Evolutionary conservation across 208 protist species (phyloP).

Genomic region (Trypanosoma mega): DNA sequence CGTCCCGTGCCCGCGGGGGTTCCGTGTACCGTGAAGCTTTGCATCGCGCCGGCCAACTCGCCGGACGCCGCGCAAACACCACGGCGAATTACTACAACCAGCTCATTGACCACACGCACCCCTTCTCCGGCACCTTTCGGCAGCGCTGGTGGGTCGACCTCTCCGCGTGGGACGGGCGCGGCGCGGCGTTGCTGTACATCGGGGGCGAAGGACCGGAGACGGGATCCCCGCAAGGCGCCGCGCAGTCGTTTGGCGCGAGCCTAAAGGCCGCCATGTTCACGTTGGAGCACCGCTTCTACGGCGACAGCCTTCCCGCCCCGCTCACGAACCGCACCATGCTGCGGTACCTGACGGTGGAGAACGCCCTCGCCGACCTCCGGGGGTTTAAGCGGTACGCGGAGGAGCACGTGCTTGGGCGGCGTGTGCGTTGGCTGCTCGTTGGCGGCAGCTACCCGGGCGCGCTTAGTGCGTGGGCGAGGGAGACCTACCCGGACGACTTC

Average conservation of each 20-base stretch:
- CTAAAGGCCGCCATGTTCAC: conserved; percentile 28
- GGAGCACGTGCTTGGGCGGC: conserved; percentile 14
- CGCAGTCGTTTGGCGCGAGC: conserved; percentile 21
- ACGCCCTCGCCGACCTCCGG: conserved; percentile 39
- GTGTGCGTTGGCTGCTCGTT: conserved; percentile 36
- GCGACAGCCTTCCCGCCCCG: conserved; percentile 38
- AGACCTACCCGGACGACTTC: conserved; percentile 39
- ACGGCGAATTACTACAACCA: conserved; percentile 32
- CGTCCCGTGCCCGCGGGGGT: conserved; percentile 29
- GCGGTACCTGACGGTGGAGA: conserved; percentile 34
- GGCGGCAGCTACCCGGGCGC: conserved; percentile 51
- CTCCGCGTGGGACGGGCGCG: conserved; percentile 10
- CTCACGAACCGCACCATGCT: conserved; percentile 29
- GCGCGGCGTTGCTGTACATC: conserved; percentile 33
- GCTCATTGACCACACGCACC: conserved; percentile 30
- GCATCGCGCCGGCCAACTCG: background rate
- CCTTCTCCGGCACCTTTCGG: conserved; percentile 24
- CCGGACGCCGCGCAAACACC: background rate
- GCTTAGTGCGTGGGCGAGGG: conserved; percentile 37
- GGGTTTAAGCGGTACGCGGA: conserved; percentile 33
- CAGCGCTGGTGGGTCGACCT: conserved; percentile 46
- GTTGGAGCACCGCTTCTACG: conserved; percentile 63
- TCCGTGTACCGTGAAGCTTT: conserved; percentile 25
- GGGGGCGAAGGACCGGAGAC: conserved; percentile 32
- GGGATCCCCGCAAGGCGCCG: conserved; percentile 24